phyloP scores from a whole-genome alignment of 257 asterid genomes.

The Solanum boliviense region DNA sequence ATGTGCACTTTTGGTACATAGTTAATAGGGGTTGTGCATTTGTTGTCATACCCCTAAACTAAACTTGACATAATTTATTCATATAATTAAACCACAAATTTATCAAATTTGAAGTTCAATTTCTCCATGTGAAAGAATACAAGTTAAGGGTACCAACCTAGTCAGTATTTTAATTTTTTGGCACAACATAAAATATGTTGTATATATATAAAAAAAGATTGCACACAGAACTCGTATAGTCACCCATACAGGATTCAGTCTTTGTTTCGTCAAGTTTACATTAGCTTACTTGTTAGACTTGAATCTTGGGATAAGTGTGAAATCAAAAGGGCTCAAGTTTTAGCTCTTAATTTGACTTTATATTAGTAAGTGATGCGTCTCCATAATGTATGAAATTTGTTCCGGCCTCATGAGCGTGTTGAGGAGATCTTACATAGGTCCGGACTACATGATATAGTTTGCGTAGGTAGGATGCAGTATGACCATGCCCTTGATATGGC shows the following conservation, averaged over 20 bases:
- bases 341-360: background rate
- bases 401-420: background rate
- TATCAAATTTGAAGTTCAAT: background rate
- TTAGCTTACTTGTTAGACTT: background rate
- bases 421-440: background rate
- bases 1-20: background rate
- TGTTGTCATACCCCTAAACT: no score
- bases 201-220: background rate
- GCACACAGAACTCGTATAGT: background rate
- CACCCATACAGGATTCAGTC: background rate
- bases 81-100: background rate
- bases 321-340: background rate
- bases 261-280: background rate
- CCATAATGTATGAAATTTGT: background rate
- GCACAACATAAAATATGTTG: background rate
- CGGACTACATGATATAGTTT: background rate
- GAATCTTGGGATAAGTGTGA: background rate
- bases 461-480: background rate
- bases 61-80: background rate
- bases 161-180: background rate
- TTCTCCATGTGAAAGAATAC: background rate
- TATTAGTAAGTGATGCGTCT: background rate
- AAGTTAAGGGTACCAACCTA: background rate
- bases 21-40: background rate
- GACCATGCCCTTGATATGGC: background rate